A percentile compares a stretch with the other conserved stretches of the same genome.
These are phyloP conservation scores for Polyporus tsugae DNA, from an alignment of 1,284 basidiomycete species.

Conservation along the genomic window DNA sequence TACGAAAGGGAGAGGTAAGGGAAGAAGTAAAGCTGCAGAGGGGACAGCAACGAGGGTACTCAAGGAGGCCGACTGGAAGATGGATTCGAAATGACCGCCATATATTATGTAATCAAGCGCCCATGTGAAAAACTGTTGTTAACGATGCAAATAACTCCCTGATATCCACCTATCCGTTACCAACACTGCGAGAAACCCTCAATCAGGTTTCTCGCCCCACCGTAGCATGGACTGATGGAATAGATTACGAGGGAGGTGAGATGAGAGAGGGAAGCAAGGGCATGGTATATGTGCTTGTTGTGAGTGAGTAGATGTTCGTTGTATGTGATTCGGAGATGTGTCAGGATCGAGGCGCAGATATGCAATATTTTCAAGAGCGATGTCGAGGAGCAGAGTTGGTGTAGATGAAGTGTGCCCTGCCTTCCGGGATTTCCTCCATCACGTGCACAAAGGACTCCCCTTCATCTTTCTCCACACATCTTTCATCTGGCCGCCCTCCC, in stretches of 20 bases:
- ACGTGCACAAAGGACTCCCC: too few relatives aligned
- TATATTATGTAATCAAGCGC: conserved; percentile 2
- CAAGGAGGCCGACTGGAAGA: conserved; percentile 8
- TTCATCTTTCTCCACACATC: too few relatives aligned
- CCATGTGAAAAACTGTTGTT: conserved; percentile 6
- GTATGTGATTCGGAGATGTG: conserved; percentile 23
- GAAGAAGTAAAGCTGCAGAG: background rate
- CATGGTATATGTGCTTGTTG: conserved; percentile 7
- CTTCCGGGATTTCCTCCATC: background rate
- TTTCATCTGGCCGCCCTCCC: background rate
- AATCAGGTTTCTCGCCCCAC: background rate
- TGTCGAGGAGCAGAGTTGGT: background rate
- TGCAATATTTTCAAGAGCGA: background rate
- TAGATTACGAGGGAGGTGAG: conserved; percentile 18
- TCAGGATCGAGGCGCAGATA: conserved; percentile 6
- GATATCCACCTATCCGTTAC: background rate
- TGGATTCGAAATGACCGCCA: background rate
- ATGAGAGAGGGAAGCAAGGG: conserved; percentile 5
- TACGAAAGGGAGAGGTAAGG: background rate
- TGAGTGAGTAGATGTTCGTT: conserved; percentile 23
- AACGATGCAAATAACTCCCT: conserved; percentile 5
- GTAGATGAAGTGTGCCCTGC: background rate
- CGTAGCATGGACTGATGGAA: conserved; percentile 3
- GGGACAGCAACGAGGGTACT: background rate
- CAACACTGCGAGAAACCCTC: conserved; percentile 2